A percentile compares a stretch with the other conserved stretches of the same genome.
phyloP scores from a whole-genome alignment of 2,329 filamentous ascomycete species.

The Sporothrix protearum region DNA sequence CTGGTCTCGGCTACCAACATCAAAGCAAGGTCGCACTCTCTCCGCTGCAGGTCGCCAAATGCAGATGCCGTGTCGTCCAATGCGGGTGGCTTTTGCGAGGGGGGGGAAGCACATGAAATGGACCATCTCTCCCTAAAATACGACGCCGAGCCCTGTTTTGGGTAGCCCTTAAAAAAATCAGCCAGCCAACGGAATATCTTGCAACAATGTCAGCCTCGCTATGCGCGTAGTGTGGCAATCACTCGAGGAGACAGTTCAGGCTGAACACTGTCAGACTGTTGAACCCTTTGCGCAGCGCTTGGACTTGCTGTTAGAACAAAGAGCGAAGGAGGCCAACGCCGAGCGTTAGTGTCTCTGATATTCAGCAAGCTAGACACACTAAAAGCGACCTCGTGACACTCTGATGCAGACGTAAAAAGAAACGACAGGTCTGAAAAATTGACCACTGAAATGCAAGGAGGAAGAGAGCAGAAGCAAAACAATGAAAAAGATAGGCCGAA shows the following conservation, averaged over 20 bases:
- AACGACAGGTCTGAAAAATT: background rate
- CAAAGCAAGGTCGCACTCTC: background rate
- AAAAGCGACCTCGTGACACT: constrained; percentile 1
- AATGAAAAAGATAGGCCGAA: background rate
- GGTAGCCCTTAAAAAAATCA: background rate
- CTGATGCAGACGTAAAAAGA: background rate
- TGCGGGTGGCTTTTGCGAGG: background rate
- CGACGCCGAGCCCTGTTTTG: background rate
- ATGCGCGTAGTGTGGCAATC: constrained; percentile 4
- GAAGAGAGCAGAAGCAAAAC: background rate
- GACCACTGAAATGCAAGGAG: background rate
- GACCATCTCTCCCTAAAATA: background rate
- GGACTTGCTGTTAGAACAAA: background rate
- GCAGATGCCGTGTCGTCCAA: background rate
- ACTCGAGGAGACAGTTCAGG: background rate
- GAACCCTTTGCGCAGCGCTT: background rate
- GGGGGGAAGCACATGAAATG: background rate
- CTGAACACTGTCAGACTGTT: background rate
- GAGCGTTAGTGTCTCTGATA: background rate
- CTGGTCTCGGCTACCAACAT: background rate
- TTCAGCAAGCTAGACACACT: background rate
- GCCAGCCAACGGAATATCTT: background rate
- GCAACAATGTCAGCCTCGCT: background rate
- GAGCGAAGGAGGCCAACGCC: background rate
- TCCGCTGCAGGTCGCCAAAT: background rate